Percentiles rank a stretch among this genome's conserved stretches.
Evolutionary conservation across 192 early-diverging fungal species (phyloP).

Genomic region (Umbelopsis vinacea): DNA sequence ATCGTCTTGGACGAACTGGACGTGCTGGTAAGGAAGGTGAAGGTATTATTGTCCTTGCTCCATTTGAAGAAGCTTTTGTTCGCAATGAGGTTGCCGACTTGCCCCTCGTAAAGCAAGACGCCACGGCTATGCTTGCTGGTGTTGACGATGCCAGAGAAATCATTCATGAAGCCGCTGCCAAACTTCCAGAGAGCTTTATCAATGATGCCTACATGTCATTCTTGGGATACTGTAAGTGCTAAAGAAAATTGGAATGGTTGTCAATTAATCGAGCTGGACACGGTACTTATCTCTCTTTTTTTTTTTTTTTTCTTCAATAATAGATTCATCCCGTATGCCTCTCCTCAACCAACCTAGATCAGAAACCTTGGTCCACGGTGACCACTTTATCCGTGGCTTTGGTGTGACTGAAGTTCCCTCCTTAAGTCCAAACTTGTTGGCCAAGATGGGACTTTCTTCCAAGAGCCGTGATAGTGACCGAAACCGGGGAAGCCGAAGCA

Average conservation of each 20-base stretch:
- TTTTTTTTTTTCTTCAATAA: background rate
- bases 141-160: slow-evolving; percentile 28
- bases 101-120: slow-evolving; percentile 55
- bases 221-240: slow-evolving; percentile 64
- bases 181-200: slow-evolving; percentile 54
- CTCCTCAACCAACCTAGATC: slow-evolving; percentile 44
- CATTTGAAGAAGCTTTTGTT: slow-evolving; percentile 81
- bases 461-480: background rate
- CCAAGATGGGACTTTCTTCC: slow-evolving; percentile 46
- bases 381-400: slow-evolving; percentile 47
- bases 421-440: slow-evolving; percentile 46
- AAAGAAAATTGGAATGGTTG: too few species aligned
- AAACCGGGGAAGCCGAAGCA: background rate
- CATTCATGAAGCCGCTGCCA: slow-evolving; percentile 34
- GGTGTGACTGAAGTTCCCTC: slow-evolving; percentile 49
- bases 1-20: slow-evolving; percentile 95
- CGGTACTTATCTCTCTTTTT: background rate
- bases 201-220: slow-evolving; percentile 62
- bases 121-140: slow-evolving; percentile 37
- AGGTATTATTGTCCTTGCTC: slow-evolving; percentile 79
- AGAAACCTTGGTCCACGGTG: slow-evolving; percentile 42
- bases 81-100: slow-evolving; percentile 55
- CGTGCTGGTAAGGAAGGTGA: slow-evolving; percentile 92
- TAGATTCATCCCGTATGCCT: slow-evolving; percentile 48
- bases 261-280: background rate